Percentiles rank a stretch among this genome's conserved stretches.
Evolutionary conservation across 768 basidiomycete species (phyloP).

Genomic region (Naganishia kalamii): DNA sequence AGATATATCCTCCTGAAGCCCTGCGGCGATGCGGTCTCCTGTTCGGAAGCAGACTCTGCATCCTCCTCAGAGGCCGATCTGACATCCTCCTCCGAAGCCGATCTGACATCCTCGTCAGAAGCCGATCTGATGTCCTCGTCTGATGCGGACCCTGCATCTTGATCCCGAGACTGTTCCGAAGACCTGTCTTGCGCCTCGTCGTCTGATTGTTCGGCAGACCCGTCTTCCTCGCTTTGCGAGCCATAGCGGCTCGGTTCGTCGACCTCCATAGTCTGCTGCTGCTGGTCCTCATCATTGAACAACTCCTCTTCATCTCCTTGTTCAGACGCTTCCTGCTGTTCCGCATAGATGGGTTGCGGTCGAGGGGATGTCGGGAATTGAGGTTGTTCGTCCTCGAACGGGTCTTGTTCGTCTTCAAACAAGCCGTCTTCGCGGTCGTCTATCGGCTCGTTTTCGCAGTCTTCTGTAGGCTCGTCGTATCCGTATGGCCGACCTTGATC

Average conservation of each 20-base stretch:
- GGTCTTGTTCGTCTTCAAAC: background rate
- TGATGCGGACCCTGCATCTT: background rate
- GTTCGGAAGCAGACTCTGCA: background rate
- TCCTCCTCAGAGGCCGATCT: no score
- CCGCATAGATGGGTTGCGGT: background rate
- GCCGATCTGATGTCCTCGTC: background rate
- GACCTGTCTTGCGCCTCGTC: background rate
- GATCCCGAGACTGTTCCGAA: background rate
- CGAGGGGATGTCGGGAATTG: background rate
- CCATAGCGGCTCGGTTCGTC: background rate
- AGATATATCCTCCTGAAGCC: background rate
- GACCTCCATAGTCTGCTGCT: background rate
- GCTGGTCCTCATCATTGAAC: background rate
- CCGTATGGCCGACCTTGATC: no score
- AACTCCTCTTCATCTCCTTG: background rate
- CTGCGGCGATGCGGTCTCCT: background rate
- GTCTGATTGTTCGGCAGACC: background rate
- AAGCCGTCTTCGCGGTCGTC: background rate
- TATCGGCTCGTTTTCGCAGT: no score
- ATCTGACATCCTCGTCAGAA: background rate
- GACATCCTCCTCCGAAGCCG: no score
- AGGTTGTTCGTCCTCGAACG: background rate
- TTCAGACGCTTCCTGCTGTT: background rate
- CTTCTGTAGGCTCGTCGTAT: no score
- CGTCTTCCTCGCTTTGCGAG: background rate